Evolutionary conservation across 2,329 filamentous ascomycete species (phyloP).

Genomic region (Neurospora sp.): DNA sequence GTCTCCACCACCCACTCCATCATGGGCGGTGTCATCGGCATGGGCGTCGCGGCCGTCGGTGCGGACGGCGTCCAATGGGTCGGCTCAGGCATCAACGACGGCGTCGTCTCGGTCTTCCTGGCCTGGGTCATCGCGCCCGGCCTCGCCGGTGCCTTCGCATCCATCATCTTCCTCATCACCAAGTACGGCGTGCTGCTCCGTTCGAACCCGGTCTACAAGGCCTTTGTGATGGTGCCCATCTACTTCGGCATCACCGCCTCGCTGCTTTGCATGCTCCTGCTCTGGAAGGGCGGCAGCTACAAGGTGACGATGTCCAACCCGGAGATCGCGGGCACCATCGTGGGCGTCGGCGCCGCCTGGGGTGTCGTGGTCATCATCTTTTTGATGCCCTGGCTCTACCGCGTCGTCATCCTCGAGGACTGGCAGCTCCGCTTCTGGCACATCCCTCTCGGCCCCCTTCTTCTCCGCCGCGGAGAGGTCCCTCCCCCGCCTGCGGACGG

Average conservation of each 20-base stretch:
- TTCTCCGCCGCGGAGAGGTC: constrained; percentile 34
- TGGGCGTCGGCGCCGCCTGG: constrained; percentile 41
- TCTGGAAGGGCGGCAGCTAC: constrained; percentile 42
- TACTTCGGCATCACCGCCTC: constrained; percentile 48
- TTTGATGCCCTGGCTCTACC: constrained; percentile 50
- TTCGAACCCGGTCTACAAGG: constrained; percentile 41
- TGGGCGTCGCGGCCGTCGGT: constrained; percentile 47
- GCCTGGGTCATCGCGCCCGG: constrained; percentile 52
- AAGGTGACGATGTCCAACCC: constrained; percentile 36
- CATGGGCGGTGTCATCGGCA: constrained; percentile 49
- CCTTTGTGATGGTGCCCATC: constrained; percentile 42
- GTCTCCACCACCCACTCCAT: constrained; percentile 55
- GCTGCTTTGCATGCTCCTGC: constrained; percentile 50
- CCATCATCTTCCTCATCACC: constrained; percentile 45
- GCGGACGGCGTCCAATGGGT: constrained; percentile 42
- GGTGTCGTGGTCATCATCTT: constrained; percentile 40
- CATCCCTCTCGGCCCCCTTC: constrained; percentile 41
- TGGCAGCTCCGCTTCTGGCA: constrained; percentile 48
- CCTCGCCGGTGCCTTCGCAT: constrained; percentile 42
- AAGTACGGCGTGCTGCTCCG: constrained; percentile 48
- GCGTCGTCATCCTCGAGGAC: constrained; percentile 49
- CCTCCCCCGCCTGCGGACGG: constrained; percentile 33
- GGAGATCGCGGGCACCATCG: constrained; percentile 42
- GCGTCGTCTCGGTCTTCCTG: constrained; percentile 51
- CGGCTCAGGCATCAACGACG: constrained; percentile 34